These are phyloP conservation scores for Phytophthora quininea DNA, from an alignment of 352 stramenopile species.

Conservation along the genomic window DNA sequence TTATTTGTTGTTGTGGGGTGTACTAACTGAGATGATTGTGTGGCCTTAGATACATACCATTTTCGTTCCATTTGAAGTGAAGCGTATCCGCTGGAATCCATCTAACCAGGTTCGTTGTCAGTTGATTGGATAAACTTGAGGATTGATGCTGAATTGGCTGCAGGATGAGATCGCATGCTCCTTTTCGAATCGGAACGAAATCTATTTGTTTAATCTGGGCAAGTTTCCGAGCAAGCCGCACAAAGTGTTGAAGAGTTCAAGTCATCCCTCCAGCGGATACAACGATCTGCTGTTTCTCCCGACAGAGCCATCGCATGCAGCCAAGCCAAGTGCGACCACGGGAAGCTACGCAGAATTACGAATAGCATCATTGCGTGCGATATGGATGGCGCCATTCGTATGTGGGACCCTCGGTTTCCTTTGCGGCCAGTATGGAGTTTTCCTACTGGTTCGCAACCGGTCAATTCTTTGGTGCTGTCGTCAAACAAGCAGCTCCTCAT, in stretches of 20 bases:
- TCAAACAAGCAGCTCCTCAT: constrained; percentile 54
- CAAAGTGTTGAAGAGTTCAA: constrained; percentile 65
- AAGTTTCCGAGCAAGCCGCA: constrained; percentile 74
- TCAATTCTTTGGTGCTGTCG: constrained; percentile 59
- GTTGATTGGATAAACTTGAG: not conserved
- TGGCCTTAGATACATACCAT: constrained; percentile 72
- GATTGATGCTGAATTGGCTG: not conserved
- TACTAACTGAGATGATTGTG: not conserved
- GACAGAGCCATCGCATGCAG: too few relatives aligned
- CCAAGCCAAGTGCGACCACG: too few relatives aligned
- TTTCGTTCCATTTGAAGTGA: constrained; percentile 67
- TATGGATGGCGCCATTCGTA: constrained; percentile 63
- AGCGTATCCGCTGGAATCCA: constrained; percentile 81
- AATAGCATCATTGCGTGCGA: constrained; percentile 59
- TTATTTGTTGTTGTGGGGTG: not conserved
- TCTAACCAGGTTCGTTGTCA: constrained; percentile 50
- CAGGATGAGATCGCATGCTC: constrained; percentile 80
- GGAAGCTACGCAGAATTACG: constrained; percentile 17
- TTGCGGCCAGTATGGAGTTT: constrained; percentile 61
- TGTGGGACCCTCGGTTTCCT: constrained; percentile 71
- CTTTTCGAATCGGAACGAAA: constrained; percentile 77
- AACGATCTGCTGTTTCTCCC: constrained; percentile 63
- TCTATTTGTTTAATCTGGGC: constrained; percentile 74
- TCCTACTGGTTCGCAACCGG: constrained; percentile 47
- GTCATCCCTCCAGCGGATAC: constrained; percentile 75